These are phyloP conservation scores for Aspergillus aculeatus DNA, from an alignment of 2,329 filamentous ascomycete species.

Conservation along the genomic window DNA sequence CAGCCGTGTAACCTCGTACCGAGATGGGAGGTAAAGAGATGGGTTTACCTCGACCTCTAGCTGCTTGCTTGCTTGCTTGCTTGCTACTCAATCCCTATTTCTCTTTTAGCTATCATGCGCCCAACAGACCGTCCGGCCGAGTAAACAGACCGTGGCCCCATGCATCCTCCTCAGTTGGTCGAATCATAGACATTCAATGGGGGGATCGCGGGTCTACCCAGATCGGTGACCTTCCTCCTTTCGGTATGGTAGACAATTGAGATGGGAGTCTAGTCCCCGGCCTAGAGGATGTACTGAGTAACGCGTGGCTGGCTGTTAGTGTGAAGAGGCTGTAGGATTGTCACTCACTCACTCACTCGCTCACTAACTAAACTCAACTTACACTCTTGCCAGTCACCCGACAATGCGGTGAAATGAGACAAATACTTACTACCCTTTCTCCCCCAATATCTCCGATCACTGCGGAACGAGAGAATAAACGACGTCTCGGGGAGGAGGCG, in stretches of 20 bases:
- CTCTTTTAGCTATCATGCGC: not conserved
- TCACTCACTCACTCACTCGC: not conserved
- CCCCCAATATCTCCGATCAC: no score
- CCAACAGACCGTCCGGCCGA: not conserved
- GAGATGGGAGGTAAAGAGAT: not conserved
- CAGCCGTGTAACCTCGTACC: not conserved
- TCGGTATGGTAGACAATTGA: not conserved
- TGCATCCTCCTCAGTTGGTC: not conserved
- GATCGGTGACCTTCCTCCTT: not conserved
- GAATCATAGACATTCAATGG: not conserved
- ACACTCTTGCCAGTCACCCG: no score
- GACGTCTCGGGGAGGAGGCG: no score
- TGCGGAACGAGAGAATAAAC: no score
- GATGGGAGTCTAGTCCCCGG: not conserved
- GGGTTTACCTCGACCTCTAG: not conserved
- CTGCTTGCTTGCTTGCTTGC: not conserved
- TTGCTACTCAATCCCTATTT: not conserved
- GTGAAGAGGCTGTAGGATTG: not conserved
- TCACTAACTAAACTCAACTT: not conserved
- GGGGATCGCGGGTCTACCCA: not conserved
- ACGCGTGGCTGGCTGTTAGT: no score
- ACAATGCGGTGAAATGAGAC: no score
- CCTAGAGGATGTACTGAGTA: not conserved
- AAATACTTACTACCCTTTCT: no score
- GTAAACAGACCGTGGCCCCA: not conserved